Evolutionary conservation across 805 yeast species (phyloP), one percentile per base, ranked within the genome.

Genomic region (Jamesozyma jinghongensis): DNA sequence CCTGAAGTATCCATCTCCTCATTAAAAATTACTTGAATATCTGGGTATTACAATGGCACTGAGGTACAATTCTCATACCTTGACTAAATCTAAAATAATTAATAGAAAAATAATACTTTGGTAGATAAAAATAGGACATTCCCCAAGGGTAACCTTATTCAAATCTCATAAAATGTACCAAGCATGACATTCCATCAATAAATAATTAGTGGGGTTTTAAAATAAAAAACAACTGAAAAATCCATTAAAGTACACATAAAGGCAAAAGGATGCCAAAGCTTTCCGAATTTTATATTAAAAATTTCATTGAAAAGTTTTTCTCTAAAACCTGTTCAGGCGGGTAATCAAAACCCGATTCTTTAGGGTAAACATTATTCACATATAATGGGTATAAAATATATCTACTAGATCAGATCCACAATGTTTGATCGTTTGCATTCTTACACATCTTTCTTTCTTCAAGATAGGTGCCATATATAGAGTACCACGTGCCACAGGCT

Each of bases 401-500:
- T n/a, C n/a, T n/a, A n/a, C n/a, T n/a, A n/a, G n/a, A n/a, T n/a
- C n/a, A 22, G 6, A 22, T 22, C 26, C 6, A 22, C 10, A 22
- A 10, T 22, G 26, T 7, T 12, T 29, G 16, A 14, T 31, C 3
- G 12, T 22, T 5, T 12, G 19, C 18, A 11, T 14, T 5, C 10
- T 10, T 27, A 40, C 63, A 58, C 4, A 54, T 40, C 1, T 44
- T 35, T 36, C 51, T 45, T 11, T 43, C 34, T 2, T 47, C 42
- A 37, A 48, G 41, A 41, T 46, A 55, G 11, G 44, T 35, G 8
- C 35, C 40, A 37, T 50, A 57, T 3, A 56, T 34, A 13, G 48
- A 37, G 22, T 53, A 49, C 65, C 65, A 60, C 4, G 44, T n/a
- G 6, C 37, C 37, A 43, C 65, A 60, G 3, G 41, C 41, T 2